Base-by-base conservation (phyloP, 192 early-diverging fungal genomes). In the Umbelopsis vinacea region DNA sequence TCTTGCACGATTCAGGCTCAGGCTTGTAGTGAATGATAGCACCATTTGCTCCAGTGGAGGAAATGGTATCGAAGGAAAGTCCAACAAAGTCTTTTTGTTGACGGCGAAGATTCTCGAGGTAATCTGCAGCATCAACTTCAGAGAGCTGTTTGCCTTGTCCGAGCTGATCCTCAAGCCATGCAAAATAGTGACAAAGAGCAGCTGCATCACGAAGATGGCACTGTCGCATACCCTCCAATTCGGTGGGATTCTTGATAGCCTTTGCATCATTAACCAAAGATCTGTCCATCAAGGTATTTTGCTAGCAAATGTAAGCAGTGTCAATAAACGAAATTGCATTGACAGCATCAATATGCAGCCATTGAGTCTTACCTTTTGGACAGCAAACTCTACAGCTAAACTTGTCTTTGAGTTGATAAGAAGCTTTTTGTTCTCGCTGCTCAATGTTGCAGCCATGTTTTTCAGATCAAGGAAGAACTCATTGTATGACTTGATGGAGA, bases 11-110 rank as follows among this genome's bases (percentile, higher is more conserved):
- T 24, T 88, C 93, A 74, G 86, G 89, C 73, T 93, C 87, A 35
- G 97, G 96, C 80, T 89, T 91, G 86, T 99, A 99, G 79, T 99
- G 97, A 76, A 99, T 98, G 79, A 99, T 96, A 43, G 95, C 92
- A 7, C 95, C 97, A 73, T 97, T 99, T n/a, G 97, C 79, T 3
- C 97, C 97, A 10, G 94, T 94, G 17, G 93, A 90, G 8, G 96
- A 97, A 72, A 99, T 99, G 23, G 97, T 99, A 74, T 91, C 92
- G 74, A 99, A 99, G 68, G 93, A 95, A 54, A 97, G 91, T 2
- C 97, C 97, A 35, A 96, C 91, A 81, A 94, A 98, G 77, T 93
- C 77, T 38, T 84, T 74, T 74, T 93, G 92, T 69, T 86, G 88
- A 54, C 73, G 70, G 68, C 97, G 85, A 75, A 96, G 87, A 76